Base-by-base conservation (phyloP, 2,329 filamentous ascomycete species). In the Aspergillus sp. region DNA sequence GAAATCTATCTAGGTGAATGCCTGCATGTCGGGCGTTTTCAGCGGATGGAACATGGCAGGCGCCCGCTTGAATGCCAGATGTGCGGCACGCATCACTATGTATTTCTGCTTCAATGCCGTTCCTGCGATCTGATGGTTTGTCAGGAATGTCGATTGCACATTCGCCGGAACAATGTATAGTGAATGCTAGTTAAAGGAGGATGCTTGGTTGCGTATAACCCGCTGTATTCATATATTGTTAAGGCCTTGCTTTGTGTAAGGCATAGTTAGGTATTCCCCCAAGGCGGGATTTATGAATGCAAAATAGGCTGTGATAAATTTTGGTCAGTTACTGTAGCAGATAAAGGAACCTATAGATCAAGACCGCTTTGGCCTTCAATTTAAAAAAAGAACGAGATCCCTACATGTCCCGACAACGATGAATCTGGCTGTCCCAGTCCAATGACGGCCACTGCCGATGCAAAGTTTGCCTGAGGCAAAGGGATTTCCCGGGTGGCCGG, bases 381-480 rank as follows among this genome's bases (percentile, higher is more conserved):
- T 31, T 31, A 31, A 43, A 51, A 50, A 48, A 55, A 55, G 35
- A 39, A 51, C 45, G 6, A 9, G 44, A 50, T 48, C 21, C 56
- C 55, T 57, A 49, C 21, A 52, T 27, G 45, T 48, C 27, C 55
- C 55, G 55, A 57, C 15, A 35, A 11, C n/a, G 23, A 23, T 31
- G 27, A 14, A 35, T 41, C 35, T 43, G 37, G 35, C 39, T 21
- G 41, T n/a, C 15, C 35, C 40, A 52, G 33, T 48, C 44, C 47
- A 52, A 46, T 56, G 52, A 43, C 31, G 31, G 54, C 3, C 31
- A 14, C 35, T 37, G n/a, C 15, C 23, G 27, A 15, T 40, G 52
- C 44, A 53, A 60, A 56, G 52, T 52, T 54, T 61, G 62, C 52
- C 61, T 62, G 45, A 52, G 56, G 53, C 57, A 50, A 45, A 56